Base-by-base conservation (phyloP, 2,329 filamentous ascomycete genomes). In the Zalaria sp. region DNA sequence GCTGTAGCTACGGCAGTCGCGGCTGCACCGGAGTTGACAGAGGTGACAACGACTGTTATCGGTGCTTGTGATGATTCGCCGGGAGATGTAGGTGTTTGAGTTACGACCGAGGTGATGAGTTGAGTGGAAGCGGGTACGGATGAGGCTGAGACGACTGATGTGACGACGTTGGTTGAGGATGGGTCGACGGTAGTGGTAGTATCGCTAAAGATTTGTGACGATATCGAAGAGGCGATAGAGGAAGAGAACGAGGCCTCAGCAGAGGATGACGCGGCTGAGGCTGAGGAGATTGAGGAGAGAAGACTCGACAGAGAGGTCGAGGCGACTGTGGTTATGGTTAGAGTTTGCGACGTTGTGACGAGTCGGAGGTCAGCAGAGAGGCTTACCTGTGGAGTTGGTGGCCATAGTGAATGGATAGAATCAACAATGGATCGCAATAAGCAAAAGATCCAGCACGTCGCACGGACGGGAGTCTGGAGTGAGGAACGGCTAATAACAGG, bases 41-140 rank as follows among this genome's bases (percentile, higher is more conserved):
- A 46, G 3, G 50, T 52, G 32, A 52, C 47, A 35, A 54, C 46
- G n/a, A 53, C 50, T n/a, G 48, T 50, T 25, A 49, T 42, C 8
- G 47, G 47, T 10, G 36, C 43, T 7, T 39, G 31, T 25, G 42
- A 41, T 32, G 44, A 35, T 10, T 37, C 34, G 10, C 41, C 47
- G 10, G 36, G 34, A 35, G 42, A 42, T 1, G 46, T 31, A 5
- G 44, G 35, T 28, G 45, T 42, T 42, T 49, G 39, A 1, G 50
- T 52, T 35, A 54, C 45, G 28, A 53, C 43, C 3, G 51, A 53
- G 8, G 51, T 53, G 39, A 52, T 37, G 38, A 49, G 34, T 25
- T 49, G 42, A 27, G 51, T 54, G 5, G 51, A 44, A 6, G 46
- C 40, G n/a, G 45, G 38, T n/a, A 32, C 40, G 5, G 50, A 46